Base-by-base conservation (phyloP, 768 basidiomycete species). In the Rickenella mellea region DNA sequence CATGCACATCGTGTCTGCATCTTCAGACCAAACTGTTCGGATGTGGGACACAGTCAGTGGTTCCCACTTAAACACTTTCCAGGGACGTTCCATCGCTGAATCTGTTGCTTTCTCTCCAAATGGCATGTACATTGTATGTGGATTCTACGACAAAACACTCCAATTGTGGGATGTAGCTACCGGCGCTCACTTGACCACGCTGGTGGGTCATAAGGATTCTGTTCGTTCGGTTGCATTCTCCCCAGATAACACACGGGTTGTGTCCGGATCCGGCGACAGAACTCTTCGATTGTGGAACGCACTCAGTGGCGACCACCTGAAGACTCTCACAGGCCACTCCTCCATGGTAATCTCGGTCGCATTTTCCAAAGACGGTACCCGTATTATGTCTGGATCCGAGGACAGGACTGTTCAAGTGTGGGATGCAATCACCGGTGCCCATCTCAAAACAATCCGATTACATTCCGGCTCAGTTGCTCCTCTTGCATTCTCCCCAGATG, bases 211-310 rank as follows among this genome's bases (percentile, higher is more conserved):
- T 38, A 48, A 45, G 1, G 55, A 56, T 3, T 43, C 48, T 1
- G 50, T 61, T 5, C 55, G 49, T 19, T 45, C 51, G 4, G 51
- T 63, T 17, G 47, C 29, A 6, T 61, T 60, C 31, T 62, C 54
- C 11, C 52, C 51, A n/a, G 60, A 63, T 27, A 56, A 60, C 11
- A 37, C 19, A 33, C 50, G 17, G 30, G 40, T 61, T 41, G 39
- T 63, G 27, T 62, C 62, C 14, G 58, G 54, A 26, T 58, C 60
- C 1, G 57, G 58, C 33, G 53, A 63, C 28, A 53, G 51, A 37
- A 46, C 41, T 1, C 51, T 63, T 12, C 57, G 54, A 12, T 26
- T 63, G 42, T 61, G 58, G 58, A 50, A 62, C 14, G 54, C 50
- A 9, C 47, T 53, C 8, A 22, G 42, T 0, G 57, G 57, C 15